Conservation (phyloP, 345 rosid species). For the Moricandia arvensis region DNA sequence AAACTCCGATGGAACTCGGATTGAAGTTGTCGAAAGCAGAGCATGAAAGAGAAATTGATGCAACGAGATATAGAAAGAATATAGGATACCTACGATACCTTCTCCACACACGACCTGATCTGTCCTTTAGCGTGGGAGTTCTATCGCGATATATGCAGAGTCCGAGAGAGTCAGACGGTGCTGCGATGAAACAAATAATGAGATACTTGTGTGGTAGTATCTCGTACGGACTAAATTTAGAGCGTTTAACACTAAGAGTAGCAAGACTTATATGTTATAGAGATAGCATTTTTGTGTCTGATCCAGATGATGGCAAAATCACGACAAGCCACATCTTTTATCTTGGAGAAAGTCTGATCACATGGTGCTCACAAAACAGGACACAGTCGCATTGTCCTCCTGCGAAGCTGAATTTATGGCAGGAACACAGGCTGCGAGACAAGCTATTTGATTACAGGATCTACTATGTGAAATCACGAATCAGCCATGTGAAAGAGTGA, state of each 20-base stretch:
- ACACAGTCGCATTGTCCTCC: neutral
- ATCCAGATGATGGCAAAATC: neutral
- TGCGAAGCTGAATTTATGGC: neutral
- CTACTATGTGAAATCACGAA: too few relatives aligned
- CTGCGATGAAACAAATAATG: neutral
- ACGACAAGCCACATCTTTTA: neutral
- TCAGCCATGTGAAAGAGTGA: too few relatives aligned
- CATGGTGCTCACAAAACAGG: neutral
- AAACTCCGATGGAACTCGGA: neutral
- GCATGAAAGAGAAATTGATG: too few relatives aligned
- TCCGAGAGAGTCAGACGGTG: neutral
- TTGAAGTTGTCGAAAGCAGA: neutral
- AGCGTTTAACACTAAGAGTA: neutral
- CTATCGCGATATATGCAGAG: too few relatives aligned
- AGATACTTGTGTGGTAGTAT: neutral
- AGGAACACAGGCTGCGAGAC: neutral
- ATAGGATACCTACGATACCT: too few relatives aligned
- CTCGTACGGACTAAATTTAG: neutral
- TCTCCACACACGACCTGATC: too few relatives aligned
- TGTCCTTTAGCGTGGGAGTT: too few relatives aligned
- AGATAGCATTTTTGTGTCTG: neutral
- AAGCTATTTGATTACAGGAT: too few relatives aligned
- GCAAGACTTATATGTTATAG: neutral
- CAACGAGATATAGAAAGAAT: too few relatives aligned
- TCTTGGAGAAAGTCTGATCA: too few relatives aligned